These are phyloP conservation scores for Populus euphratica DNA, from an alignment of 345 rosid species.

Conservation along the genomic window DNA sequence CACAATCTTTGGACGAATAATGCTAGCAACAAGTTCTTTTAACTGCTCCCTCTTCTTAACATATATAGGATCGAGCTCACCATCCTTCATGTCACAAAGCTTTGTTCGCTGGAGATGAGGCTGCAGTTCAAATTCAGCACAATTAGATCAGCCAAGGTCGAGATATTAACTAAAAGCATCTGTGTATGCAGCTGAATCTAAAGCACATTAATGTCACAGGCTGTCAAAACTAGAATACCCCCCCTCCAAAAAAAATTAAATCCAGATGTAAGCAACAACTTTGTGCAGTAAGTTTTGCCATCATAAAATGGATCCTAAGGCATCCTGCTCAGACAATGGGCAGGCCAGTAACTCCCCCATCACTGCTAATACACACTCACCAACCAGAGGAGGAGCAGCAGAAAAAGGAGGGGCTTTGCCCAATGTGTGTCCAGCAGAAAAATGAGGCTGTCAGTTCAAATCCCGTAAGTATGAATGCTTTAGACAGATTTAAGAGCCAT, in stretches of 20 bases:
- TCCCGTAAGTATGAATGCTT: neutral
- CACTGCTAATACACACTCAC: too few species aligned
- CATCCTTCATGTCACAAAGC: constrained; percentile 95
- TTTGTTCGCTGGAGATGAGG: constrained; percentile 93
- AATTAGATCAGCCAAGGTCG: constrained; percentile 29
- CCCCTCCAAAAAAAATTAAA: too few species aligned
- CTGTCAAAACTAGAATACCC: too few species aligned
- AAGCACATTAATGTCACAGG: neutral
- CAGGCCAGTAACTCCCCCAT: too few species aligned
- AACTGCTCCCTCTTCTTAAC: constrained; percentile 73
- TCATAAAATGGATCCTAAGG: too few species aligned
- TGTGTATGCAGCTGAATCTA: neutral
- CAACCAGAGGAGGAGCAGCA: too few species aligned
- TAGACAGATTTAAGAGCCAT: neutral
- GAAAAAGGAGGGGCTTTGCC: too few species aligned
- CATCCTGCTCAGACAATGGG: too few species aligned
- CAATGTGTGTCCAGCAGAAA: neutral
- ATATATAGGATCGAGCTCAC: constrained; percentile 77
- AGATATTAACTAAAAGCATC: constrained; percentile 6
- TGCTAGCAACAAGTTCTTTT: constrained; percentile 74
- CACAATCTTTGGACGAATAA: constrained; percentile 87
- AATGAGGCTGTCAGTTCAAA: too few species aligned
- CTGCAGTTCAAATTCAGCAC: constrained; percentile 38
- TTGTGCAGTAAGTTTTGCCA: too few species aligned
- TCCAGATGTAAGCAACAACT: too few species aligned